These are phyloP conservation scores for Amanita subjunquillea DNA, from an alignment of 768 basidiomycete species.

Conservation along the genomic window DNA sequence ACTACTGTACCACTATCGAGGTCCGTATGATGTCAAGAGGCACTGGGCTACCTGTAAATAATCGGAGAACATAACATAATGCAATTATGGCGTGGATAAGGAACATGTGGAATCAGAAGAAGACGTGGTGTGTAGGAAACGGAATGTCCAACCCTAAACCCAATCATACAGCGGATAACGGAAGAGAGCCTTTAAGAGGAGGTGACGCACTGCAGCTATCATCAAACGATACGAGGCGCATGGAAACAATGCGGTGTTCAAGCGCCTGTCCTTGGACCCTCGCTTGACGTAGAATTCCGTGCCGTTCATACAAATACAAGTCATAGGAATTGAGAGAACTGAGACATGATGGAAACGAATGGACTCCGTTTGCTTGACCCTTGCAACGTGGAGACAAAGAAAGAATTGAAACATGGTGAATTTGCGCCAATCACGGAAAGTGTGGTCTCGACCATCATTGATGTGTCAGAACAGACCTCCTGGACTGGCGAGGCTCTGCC, in stretches of 20 bases:
- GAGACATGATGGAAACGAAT: not conserved
- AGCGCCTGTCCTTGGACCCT: not conserved
- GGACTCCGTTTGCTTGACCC: not conserved
- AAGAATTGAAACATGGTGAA: not conserved
- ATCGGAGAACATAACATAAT: slow-evolving; percentile 1
- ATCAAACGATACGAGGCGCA: not conserved
- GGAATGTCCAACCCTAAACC: not conserved
- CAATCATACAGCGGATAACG: not conserved
- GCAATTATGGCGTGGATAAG: slow-evolving; percentile 5
- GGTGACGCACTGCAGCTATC: not conserved
- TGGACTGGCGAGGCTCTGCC: slow-evolving; percentile 26
- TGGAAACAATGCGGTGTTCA: not conserved
- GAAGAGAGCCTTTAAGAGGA: not conserved
- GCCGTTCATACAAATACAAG: slow-evolving; percentile 1
- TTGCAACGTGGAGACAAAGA: slow-evolving; percentile 1
- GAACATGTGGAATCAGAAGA: not conserved
- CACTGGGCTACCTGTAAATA: not conserved
- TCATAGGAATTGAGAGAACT: not conserved
- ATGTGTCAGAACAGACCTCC: slow-evolving; percentile 27
- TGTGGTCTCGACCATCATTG: slow-evolving; percentile 15
- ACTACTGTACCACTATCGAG: slow-evolving; percentile 2
- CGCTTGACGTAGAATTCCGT: not conserved
- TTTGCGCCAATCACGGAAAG: not conserved
- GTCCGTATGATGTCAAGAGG: not conserved
- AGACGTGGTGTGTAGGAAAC: not conserved